These are phyloP conservation scores for Roridomyces roridus DNA, from an alignment of 768 basidiomycete genomes.

Conservation along the genomic window DNA sequence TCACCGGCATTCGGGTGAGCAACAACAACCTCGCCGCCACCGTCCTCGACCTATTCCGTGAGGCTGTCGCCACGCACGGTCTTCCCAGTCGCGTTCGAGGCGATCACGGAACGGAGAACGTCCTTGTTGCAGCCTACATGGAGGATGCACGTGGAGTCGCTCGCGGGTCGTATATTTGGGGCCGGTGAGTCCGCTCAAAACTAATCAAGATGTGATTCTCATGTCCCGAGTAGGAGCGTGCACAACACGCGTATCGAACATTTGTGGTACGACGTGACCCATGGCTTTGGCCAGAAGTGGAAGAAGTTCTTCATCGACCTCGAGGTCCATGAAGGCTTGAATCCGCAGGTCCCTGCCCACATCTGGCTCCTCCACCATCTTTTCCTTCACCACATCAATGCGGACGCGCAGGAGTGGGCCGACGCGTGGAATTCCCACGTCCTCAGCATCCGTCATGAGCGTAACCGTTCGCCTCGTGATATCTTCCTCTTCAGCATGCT, in stretches of 20 bases:
- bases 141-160: constrained; percentile 28
- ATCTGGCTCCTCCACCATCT: constrained; percentile 48
- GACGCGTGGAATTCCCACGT: constrained; percentile 43
- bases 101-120: constrained; percentile 33
- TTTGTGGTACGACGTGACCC: constrained; percentile 45
- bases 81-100: constrained; percentile 5
- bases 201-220: constrained; percentile 1
- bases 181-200: constrained; percentile 29
- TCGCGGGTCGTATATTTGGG: constrained; percentile 45
- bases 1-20: constrained; percentile 7
- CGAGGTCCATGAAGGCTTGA: constrained; percentile 34
- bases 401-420: constrained; percentile 37
- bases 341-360: constrained; percentile 32
- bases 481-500: constrained; percentile 39
- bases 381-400: constrained; percentile 39
- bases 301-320: constrained; percentile 42
- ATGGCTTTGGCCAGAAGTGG: constrained; percentile 43
- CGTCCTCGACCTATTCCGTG: not conserved
- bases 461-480: constrained; percentile 28
- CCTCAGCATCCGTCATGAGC: constrained; percentile 25
- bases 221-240: constrained; percentile 44
- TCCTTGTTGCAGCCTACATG: constrained; percentile 37
- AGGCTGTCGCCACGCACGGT: not conserved
- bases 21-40: constrained; percentile 9
- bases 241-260: constrained; percentile 47